Conservation (phyloP, 768 basidiomycete species). For the Mycena indigotica region DNA sequence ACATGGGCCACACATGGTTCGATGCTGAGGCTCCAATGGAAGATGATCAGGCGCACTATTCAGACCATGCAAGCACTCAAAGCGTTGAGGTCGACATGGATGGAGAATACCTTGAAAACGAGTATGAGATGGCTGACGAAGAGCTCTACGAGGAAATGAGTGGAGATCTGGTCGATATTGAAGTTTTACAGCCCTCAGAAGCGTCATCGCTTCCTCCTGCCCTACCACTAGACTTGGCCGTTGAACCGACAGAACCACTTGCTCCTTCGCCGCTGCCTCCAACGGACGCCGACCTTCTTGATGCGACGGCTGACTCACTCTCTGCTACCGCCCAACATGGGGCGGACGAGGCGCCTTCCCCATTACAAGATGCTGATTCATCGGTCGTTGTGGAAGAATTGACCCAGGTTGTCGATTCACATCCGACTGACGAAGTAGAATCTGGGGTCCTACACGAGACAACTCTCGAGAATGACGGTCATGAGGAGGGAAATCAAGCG, state of each 20-base stretch:
- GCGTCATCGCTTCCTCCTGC: too few species aligned
- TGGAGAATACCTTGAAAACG: constrained; percentile 47
- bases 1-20: constrained; percentile 66
- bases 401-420: too few species aligned
- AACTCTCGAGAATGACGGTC: not conserved
- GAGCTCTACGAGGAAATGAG: constrained; percentile 29
- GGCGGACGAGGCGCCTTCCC: constrained; percentile 6
- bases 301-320: constrained; percentile 22
- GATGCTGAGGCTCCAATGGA: constrained; percentile 58
- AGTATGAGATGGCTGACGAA: constrained; percentile 61
- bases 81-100: constrained; percentile 73
- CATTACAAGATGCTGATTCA: not conserved
- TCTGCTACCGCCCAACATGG: constrained; percentile 1
- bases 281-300: constrained; percentile 44
- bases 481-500: constrained; percentile 42
- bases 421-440: not conserved
- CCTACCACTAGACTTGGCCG: constrained; percentile 18
- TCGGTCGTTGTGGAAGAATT: not conserved
- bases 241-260: constrained; percentile 11
- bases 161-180: constrained; percentile 47
- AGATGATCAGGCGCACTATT: constrained; percentile 37
- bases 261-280: constrained; percentile 21
- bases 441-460: too few species aligned
- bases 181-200: constrained; percentile 40
- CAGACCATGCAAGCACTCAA: constrained; percentile 33